phyloP scores from a whole-genome alignment of 169 alveolate genomes.

The Babesia caballi region DNA sequence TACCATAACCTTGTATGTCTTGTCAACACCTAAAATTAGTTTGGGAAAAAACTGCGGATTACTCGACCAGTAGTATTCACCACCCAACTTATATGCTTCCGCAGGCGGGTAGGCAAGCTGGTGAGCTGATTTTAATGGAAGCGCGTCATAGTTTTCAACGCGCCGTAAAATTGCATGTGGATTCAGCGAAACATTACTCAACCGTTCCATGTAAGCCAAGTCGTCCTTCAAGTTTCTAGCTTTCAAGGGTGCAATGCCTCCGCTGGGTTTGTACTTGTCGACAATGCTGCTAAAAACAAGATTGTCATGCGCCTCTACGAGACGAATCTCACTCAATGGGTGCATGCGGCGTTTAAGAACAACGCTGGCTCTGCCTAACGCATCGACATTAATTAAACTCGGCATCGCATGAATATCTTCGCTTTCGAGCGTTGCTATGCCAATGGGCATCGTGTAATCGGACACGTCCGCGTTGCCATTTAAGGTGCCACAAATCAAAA shows the following conservation, averaged over 20 bases:
- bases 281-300: background rate
- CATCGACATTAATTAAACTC: conserved; percentile 19
- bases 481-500: conserved; percentile 31
- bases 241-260: background rate
- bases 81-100: background rate
- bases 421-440: background rate
- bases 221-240: background rate
- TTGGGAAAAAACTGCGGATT: background rate
- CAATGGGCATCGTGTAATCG: conserved; percentile 9
- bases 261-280: background rate
- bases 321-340: conserved; percentile 57
- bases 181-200: conserved; percentile 2
- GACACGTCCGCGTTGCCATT: background rate
- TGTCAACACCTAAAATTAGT: background rate
- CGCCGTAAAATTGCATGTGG: conserved; percentile 3
- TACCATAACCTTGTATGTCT: conserved; percentile 4
- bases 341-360: conserved; percentile 19
- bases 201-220: background rate
- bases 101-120: conserved; percentile 3
- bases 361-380: conserved; percentile 40
- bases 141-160: background rate
- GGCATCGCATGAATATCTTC: background rate
- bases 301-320: background rate
- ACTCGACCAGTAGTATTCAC: background rate
- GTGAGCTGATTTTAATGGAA: background rate